Conservation (phyloP, 176 grass and related monocot genomes). For the Oryza meridionalis region DNA sequence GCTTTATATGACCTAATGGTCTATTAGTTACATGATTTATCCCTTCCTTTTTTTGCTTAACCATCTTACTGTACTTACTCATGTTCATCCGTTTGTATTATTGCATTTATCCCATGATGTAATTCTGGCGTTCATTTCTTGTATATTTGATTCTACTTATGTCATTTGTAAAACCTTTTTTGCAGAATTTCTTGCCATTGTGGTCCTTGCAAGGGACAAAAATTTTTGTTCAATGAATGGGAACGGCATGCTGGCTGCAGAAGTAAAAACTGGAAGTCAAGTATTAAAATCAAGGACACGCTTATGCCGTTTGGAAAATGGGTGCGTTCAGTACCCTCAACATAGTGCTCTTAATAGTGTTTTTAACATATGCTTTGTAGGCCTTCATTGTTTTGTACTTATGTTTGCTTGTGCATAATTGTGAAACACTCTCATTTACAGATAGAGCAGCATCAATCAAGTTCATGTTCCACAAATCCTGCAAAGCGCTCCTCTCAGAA, state of each 20-base stretch:
- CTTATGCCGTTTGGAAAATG: slow-evolving; percentile 87
- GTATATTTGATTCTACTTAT: slow-evolving; percentile 14
- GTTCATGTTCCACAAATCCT: slow-evolving; percentile 49
- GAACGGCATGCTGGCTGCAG: slow-evolving; percentile 86
- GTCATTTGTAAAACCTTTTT: slow-evolving; percentile 10
- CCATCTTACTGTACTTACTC: slow-evolving; percentile 8
- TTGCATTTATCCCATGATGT: background rate
- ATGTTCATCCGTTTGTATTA: slow-evolving; percentile 5
- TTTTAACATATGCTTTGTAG: slow-evolving; percentile 5
- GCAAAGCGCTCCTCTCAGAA: slow-evolving; percentile 78
- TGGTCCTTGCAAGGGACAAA: slow-evolving; percentile 81
- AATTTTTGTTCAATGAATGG: slow-evolving; percentile 92
- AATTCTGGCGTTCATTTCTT: slow-evolving; percentile 20
- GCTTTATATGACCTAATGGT: background rate
- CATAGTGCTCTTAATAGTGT: slow-evolving; percentile 13
- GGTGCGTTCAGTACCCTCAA: slow-evolving; percentile 48
- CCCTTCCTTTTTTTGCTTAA: background rate
- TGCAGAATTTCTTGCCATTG: slow-evolving; percentile 87
- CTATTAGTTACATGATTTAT: background rate
- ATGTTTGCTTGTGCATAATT: slow-evolving; percentile 30
- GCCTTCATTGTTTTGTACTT: slow-evolving; percentile 6
- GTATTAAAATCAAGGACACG: slow-evolving; percentile 82
- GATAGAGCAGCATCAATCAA: slow-evolving; percentile 81
- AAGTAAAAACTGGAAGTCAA: slow-evolving; percentile 98
- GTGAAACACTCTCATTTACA: slow-evolving; percentile 50